A percentile compares a stretch with the other conserved stretches of the same genome.
Evolutionary conservation across 176 grass and related monocot genomes (phyloP).

Genomic region (Zea mays): Zm-B73-REFERENCE-NAM-5.0 NC_050105.1:76712501-76713000

Average conservation of each 20-base stretch:
- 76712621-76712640: conserved; percentile 4
- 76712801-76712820: not conserved
- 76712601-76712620: conserved; percentile 34
- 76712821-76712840: not conserved
- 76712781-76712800: not conserved
- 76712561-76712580: conserved; percentile 77
- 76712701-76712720: conserved; percentile 77
- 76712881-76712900: no score
- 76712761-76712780: not conserved
- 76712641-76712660: conserved; percentile 33
- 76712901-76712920: conserved; percentile 46
- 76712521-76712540: conserved; percentile 70
- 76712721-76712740: conserved; percentile 16
- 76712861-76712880: not conserved
- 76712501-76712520: conserved; percentile 82
- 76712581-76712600: conserved; percentile 41
- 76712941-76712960: conserved; percentile 75
- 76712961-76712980: conserved; percentile 62
- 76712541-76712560: conserved; percentile 87
- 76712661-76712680: conserved; percentile 77
- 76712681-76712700: conserved; percentile 79
- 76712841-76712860: not conserved
- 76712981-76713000: conserved; percentile 90
- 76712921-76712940: conserved; percentile 79
- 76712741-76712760: not conserved